Base-by-base conservation (phyloP, 306 rosid genomes). In the Echinosophora koreensis region DNA sequence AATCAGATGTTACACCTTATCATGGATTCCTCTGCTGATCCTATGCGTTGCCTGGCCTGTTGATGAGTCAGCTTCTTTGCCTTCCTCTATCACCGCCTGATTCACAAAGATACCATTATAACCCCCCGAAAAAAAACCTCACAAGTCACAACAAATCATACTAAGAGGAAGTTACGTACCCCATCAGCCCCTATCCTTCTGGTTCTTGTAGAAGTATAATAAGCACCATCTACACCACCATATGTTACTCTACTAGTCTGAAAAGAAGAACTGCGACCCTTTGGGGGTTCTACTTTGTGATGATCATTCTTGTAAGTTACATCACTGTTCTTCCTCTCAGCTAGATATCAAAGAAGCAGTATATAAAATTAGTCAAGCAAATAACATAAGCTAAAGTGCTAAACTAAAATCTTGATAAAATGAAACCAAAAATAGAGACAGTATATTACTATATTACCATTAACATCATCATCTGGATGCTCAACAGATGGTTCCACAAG, bases 191-290 rank as follows among this genome's bases (percentile, higher is more conserved):
- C 93, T 8, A 18, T 81, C 69, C 74, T 87, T 80, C 87, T 89
- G 55, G 85, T 89, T 87, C 88, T 89, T 0, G 87, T 78, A 69
- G 96, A 92, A 28, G 91, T 84, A 74, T 89, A 90, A 61, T 92
- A 95, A n/a, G 97, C 90, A 72, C 98, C 98, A 75, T 89, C 82
- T 57, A 92, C 76, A 51, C 97, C 98, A 10, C 97, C 97, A 83
- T 88, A 95, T 0, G 96, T 92, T 55, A 92, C 97, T 86, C 80
- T 89, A 80, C 88, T 69, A 50, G 90, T 80, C 73, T 87, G 92
- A 44, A 75, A 65, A 47, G 87, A 82, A 65, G 57, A 52, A 18
- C 35, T 87, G 47, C 52, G 57, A 71, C 49, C 47, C 46, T 83
- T 84, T 9, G 80, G 46, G 6, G 84, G 79, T 77, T 78, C 84